Base-by-base conservation (phyloP, 1,139 yeast species). In the Arxiozyma bovina region DNA sequence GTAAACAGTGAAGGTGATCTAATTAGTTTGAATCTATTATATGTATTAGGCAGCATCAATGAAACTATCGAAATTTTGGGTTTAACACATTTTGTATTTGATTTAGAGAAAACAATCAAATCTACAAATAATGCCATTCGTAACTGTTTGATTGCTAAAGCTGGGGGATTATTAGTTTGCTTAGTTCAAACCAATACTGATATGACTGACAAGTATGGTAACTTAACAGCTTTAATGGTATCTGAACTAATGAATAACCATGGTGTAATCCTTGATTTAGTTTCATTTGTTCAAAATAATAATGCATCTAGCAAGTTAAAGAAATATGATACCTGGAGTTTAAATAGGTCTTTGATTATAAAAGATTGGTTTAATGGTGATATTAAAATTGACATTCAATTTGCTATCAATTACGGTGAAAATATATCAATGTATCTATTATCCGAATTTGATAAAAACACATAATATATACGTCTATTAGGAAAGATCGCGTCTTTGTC, bases 51-150 rank as follows among this genome's bases (percentile, higher is more conserved):
- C 0, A 78, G 83, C 54, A 85, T 94, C 50, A 83, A 90, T 7
- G 95, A 87, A 61, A 90, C 98, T 0, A 85, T 93, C 71, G 99
- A 93, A 67, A 84, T 87, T 1, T 77, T 88, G 74, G 99, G 99
- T 0, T 74, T 93, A 60, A 91, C 88, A 64, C 96, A 89, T 69
- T 93, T 93, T 75, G 96, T 96, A 1, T 73, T 77, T 41, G 98
- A 91, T 68, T 78, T 91, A 58, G 97, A 91, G 63, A 74, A 73
- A 46, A 83, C 96, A 2, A 83, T 90, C 34, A 93, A 84, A 63
- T 73, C 77, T 1, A 77, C 84, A 51, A 91, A 87, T 64, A 63
- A 78, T 7, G 81, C 80, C 55, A 80, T 87, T 50, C 74, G 73
- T 57, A 72, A 74, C 48, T 74, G 82, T 40, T 85, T 93, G 62